Base-by-base conservation (phyloP, 148 eudicot genomes). In the Tetragonia tetragonoides region DNA sequence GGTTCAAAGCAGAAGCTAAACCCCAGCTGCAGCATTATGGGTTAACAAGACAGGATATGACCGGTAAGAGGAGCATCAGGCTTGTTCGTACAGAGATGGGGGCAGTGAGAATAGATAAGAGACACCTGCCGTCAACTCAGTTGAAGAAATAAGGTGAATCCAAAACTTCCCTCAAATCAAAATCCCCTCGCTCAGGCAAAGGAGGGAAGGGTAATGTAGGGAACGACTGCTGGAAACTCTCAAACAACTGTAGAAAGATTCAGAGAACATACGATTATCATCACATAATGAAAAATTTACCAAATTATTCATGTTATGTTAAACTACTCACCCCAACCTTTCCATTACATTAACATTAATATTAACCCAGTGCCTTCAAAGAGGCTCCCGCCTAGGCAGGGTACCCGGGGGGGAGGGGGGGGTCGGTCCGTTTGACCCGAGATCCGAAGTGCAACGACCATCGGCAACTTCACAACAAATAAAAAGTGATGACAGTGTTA, bases 81-180 rank as follows among this genome's bases (percentile, higher is more conserved):
- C 28, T 60, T 60, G 64, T 10, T 21, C 6, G 64, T 60, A 2
- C 64, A 60, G 64, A 20, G 34, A 60, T n/a, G 20, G 20, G 34
- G 39, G 5, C 1, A 38, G 5, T 20, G 39, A 39, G 72, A 7
- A 56, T 57, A 44, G 5, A 39, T 24, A 57, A 5, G 17, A 17
- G 7, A 7, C 57, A 59, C 23, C 62, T 7, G 16, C 5, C 18
- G 0, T n/a, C 10, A n/a, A 37, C 63, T 92, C 81, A 95, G 89
- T 95, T 95, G 89, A 95, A 95, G 85, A 95, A 95, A 83, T 95
- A 95, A 8, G 94, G 88, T 0, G 99, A 95, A 28, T 86, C 75
- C 75, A 95, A 57, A 75, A 95, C 99, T 77, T 91, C 97, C 65
- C 74, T 86, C 56, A 93, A 81, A 69, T 95, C 86, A 42, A 95